Percentiles rank a stretch among this genome's conserved stretches.
phyloP scores from a whole-genome alignment of 768 basidiomycete genomes.

The Russula sp. region DNA sequence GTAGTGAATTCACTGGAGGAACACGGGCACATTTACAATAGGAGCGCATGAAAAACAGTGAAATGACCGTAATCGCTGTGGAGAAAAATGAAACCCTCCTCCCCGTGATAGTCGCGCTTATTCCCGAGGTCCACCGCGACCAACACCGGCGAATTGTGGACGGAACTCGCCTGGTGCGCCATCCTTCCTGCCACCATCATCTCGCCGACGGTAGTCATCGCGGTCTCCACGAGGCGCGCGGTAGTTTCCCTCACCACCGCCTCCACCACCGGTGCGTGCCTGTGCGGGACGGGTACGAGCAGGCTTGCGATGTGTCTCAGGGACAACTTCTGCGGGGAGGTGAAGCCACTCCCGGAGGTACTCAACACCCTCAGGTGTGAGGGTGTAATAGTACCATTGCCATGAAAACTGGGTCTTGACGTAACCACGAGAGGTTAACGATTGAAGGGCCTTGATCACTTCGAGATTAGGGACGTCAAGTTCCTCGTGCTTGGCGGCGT shows the following conservation, averaged over 20 bases:
- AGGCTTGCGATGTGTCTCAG: conserved; percentile 96
- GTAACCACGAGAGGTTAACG: conserved; percentile 67
- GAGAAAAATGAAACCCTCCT: background rate
- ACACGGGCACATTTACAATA: background rate
- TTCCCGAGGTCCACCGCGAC: conserved; percentile 81
- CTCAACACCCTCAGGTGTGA: conserved; percentile 96
- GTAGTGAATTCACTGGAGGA: background rate
- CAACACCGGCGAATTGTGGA: conserved; percentile 86
- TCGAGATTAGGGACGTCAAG: conserved; percentile 62
- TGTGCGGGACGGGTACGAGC: conserved; percentile 81
- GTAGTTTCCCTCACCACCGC: conserved; percentile 68
- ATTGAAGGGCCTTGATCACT: conserved; percentile 71
- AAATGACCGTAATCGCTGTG: background rate
- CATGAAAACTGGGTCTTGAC: conserved; percentile 99
- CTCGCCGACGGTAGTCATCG: conserved; percentile 64
- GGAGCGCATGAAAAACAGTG: background rate
- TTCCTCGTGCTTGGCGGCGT: conserved; percentile 95
- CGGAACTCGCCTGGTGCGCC: conserved; percentile 86
- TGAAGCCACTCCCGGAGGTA: conserved; percentile 97
- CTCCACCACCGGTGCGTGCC: conserved; percentile 45
- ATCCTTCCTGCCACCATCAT: conserved; percentile 72
- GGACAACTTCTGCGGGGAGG: conserved; percentile 94
- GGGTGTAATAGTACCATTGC: conserved; percentile 98
- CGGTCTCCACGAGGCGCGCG: conserved; percentile 85
- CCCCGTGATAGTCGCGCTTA: conserved; percentile 30